Percentiles rank a stretch among this genome's conserved stretches.
These are phyloP conservation scores for Boletus insuetus DNA, from an alignment of 768 basidiomycete species.

Conservation along the genomic window DNA sequence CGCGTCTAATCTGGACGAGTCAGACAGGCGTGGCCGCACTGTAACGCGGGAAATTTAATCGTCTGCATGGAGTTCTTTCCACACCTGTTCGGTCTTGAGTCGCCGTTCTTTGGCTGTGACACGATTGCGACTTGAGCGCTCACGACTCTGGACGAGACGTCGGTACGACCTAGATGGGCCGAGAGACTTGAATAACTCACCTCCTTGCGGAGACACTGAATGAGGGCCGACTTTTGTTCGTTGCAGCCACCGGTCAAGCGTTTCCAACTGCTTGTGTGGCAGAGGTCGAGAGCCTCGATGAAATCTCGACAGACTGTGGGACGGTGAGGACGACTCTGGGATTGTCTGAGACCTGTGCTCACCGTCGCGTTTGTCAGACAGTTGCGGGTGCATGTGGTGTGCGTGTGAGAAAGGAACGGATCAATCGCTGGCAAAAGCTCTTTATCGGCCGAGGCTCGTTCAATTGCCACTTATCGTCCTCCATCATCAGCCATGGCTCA, in stretches of 20 bases:
- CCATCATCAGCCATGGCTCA: conserved; percentile 36
- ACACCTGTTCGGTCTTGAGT: conserved; percentile 55
- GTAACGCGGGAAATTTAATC: conserved; percentile 19
- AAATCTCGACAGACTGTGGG: conserved; percentile 68
- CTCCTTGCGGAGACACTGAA: conserved; percentile 69
- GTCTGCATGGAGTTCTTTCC: conserved; percentile 58
- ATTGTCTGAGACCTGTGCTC: conserved; percentile 7
- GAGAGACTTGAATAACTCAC: conserved; percentile 36
- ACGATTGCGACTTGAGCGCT: conserved; percentile 59
- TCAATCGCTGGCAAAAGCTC: neutral
- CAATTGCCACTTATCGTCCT: neutral
- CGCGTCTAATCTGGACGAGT: neutral
- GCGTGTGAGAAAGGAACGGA: conserved; percentile 3
- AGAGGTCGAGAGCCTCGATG: conserved; percentile 71
- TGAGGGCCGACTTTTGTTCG: conserved; percentile 61
- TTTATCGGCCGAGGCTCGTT: conserved; percentile 1
- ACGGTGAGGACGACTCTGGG: conserved; percentile 2
- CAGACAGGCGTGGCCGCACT: neutral
- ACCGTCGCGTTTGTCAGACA: conserved; percentile 66
- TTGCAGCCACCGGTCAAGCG: conserved; percentile 73
- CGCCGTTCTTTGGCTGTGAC: conserved; percentile 56
- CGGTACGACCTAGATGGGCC: neutral
- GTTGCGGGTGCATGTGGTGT: conserved; percentile 61
- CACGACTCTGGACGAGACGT: conserved; percentile 47
- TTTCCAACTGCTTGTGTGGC: conserved; percentile 62